Evolutionary conservation across 164 flowering plant species (phyloP), one percentile per base, ranked within the genome.

Genomic region (Liriodendron chinense): DNA sequence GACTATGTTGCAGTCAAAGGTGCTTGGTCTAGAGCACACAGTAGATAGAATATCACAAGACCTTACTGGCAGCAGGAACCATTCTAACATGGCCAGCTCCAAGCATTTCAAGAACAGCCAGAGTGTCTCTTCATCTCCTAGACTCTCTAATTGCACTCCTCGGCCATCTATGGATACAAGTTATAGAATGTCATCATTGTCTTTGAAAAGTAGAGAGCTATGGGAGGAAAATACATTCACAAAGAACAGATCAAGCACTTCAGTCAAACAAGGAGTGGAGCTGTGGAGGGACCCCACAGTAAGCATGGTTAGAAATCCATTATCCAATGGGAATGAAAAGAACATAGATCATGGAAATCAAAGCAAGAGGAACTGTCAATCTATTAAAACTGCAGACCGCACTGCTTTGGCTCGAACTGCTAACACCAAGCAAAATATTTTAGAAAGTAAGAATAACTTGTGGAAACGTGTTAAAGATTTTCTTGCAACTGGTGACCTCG

Each of bases 1-100:
- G 80, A 86, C 95, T 26, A 64, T 71, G 79, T 78, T 93, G 79
- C 91, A 90, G 79, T 83, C 88, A 18, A 94, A 93, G 80, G 93
- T 94, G 69, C 82, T 83, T 61, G 83, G 86, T 72, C 83, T 94
- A 24, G 97, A 90, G 74, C 78, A 81, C 74, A 83, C 81, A 21
- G 87, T 92, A 1, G 92, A 86, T 71, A 80, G 74, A 82, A 85
- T 94, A 47, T 79, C 89, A 71, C 79, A 78, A 47, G 85, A 83
- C 47, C 70, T 87, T 79, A 72, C 80, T 47, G 80, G 78, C 7
- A 78, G 79, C 21, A 80, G 80, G 12, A 82, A 76, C 73, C 69
- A 77, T 82, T 76, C 84, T 62, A 81, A 83, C 79, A 66, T 71
- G 64, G 80, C 65, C 21, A 80, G 70, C 80, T 74, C 88, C 20